These are phyloP conservation scores for Macrolepiota albuminosa DNA, from an alignment of 768 basidiomycete genomes.

Conservation along the genomic window DNA sequence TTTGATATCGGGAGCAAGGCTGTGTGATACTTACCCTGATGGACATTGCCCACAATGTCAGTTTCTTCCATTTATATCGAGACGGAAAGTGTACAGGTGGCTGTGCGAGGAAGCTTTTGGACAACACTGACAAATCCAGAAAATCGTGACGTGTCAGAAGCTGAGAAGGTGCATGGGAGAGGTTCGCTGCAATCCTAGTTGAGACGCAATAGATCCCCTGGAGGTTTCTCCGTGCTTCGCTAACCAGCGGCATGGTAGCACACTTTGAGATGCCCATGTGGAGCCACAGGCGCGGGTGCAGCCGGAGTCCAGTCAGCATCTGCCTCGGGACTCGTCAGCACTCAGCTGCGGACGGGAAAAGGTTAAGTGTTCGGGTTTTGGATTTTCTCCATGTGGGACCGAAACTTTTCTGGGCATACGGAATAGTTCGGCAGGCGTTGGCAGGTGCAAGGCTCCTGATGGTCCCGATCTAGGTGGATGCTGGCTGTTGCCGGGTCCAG, in stretches of 20 bases:
- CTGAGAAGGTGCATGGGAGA: background rate
- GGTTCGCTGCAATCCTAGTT: background rate
- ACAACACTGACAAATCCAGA: background rate
- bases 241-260: background rate
- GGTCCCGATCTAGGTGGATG: conserved; percentile 7
- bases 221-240: background rate
- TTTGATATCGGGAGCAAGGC: background rate
- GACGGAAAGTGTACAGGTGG: background rate
- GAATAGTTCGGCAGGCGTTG: background rate
- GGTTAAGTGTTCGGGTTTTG: background rate
- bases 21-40: background rate
- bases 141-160: conserved; percentile 4
- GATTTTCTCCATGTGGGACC: conserved; percentile 1
- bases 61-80: background rate
- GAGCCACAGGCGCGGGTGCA: background rate
- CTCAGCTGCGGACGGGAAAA: background rate
- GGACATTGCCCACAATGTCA: background rate
- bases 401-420: background rate
- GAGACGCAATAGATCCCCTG: background rate
- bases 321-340: background rate
- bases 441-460: background rate
- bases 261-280: background rate
- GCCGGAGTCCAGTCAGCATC: background rate
- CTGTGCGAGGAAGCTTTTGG: conserved; percentile 5
- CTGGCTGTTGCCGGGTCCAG: conserved; percentile 7